Base-by-base conservation (phyloP, 768 basidiomycete species). In the Coprinopsis cinerea region DNA sequence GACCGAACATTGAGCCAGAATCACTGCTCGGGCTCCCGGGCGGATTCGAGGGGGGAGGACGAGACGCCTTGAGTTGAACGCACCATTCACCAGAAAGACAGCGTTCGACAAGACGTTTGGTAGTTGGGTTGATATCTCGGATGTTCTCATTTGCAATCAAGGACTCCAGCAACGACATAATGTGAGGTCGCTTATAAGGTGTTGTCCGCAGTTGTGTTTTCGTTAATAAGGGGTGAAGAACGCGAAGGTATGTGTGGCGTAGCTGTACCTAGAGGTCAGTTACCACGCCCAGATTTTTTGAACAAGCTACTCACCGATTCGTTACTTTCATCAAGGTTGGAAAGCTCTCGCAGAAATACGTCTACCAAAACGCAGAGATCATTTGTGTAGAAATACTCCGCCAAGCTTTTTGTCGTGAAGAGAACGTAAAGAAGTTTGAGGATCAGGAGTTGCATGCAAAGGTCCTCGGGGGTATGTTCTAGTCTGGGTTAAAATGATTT, bases 301-400 rank as follows among this genome's bases (percentile, higher is more conserved):
- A 37, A 35, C 30, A 9, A 45, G 22, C 44, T 9, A 77, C 88
- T 47, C 51, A 95, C 91, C 56, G 92, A 88, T 71, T 97, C 93
- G 52, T 83, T 85, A 27, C 96, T 93, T 51, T 97, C 93, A 55
- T 92, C 93, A 17, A 99, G 68, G 63, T 99, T 87, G 13, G 81
- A 79, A 43, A 99, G 69, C 63, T 97, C 95, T 32, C 96, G 82
- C n/a, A 99, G 75, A 59, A 99, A 97, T 1, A 99, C 96, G 59
- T 99, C 96, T 11, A 99, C 92, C 13, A 99, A 74, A 2, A 99
- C 96, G 57, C 91, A 81, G 26, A 99, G 74, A 59, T 99, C 96
- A 61, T 99, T 99, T 14, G 93, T 97, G 67, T 96, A 99, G 61
- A 99, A 98, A 64, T 92, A 98, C 64, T 98, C 93, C 4, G 86